Conservation (phyloP, 2,329 filamentous ascomycete genomes). For the Biscogniauxia mediterranea region DNA sequence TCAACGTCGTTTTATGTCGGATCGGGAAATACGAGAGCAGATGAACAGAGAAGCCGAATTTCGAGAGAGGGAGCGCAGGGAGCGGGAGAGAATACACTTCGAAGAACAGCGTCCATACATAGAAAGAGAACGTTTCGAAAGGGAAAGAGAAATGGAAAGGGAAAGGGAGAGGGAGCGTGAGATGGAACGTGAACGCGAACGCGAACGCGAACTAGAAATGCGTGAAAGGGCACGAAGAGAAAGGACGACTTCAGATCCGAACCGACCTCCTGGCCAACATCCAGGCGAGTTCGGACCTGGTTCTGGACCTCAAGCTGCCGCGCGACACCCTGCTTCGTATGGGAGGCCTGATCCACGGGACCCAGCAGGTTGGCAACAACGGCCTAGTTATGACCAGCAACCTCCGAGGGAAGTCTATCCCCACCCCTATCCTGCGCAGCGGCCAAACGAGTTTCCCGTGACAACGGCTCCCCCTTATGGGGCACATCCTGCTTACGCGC, state of each 20-base stretch:
- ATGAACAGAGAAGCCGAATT: conserved; percentile 41
- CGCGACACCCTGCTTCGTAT: conserved; percentile 40
- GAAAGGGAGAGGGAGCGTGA: conserved; percentile 27
- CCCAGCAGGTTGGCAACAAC: conserved; percentile 35
- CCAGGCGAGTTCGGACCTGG: conserved; percentile 42
- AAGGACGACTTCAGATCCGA: conserved; percentile 50
- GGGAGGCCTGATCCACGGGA: conserved; percentile 34
- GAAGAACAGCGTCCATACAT: conserved; percentile 34
- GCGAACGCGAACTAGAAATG: conserved; percentile 7
- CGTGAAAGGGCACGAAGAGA: conserved; percentile 38
- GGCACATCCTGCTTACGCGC: conserved; percentile 37
- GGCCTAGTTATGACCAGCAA: conserved; percentile 41
- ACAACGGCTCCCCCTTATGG: conserved; percentile 41
- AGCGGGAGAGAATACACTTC: conserved; percentile 33
- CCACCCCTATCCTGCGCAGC: conserved; percentile 41
- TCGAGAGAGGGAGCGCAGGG: conserved; percentile 32
- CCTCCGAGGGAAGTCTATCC: conserved; percentile 41
- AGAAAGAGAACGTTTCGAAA: conserved; percentile 42
- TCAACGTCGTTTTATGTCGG: conserved; percentile 48
- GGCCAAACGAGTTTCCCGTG: conserved; percentile 49
- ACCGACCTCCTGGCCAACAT: conserved; percentile 43
- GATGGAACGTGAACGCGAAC: conserved; percentile 21
- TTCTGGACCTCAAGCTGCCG: conserved; percentile 33
- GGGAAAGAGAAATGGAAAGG: conserved; percentile 40
- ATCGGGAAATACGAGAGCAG: conserved; percentile 41